These are phyloP conservation scores for Aeschynomene evenia DNA, from an alignment of 306 rosid genomes.

Conservation along the genomic window DNA sequence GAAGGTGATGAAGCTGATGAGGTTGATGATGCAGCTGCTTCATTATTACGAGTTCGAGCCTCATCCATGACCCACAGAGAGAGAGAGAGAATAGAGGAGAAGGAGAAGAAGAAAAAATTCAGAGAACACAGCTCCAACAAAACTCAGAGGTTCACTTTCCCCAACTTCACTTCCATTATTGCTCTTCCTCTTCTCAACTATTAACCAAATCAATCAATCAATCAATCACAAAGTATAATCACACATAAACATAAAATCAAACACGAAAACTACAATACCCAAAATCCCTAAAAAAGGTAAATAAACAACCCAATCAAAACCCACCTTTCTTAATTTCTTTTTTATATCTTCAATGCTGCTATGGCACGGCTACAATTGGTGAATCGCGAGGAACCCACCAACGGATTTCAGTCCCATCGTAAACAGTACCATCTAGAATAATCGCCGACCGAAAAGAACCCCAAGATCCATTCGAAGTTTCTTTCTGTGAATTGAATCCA, in stretches of 20 bases:
- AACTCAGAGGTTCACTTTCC: slow-evolving; percentile 43
- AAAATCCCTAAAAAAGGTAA: background rate
- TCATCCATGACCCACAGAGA: slow-evolving; percentile 67
- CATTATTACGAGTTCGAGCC: slow-evolving; percentile 51
- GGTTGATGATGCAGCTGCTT: slow-evolving; percentile 31
- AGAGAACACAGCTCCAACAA: slow-evolving; percentile 30
- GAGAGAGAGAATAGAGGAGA: too few relatives aligned
- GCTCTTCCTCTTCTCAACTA: slow-evolving; percentile 12
- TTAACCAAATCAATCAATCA: background rate
- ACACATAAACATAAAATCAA: slow-evolving; percentile 2
- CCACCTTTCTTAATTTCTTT: background rate
- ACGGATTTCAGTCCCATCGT: slow-evolving; percentile 87
- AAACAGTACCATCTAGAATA: slow-evolving; percentile 25
- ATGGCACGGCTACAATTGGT: slow-evolving; percentile 2
- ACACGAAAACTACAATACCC: background rate
- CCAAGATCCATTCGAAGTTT: slow-evolving; percentile 38
- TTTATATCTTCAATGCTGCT: background rate
- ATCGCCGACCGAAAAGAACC: background rate
- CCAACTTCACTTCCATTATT: slow-evolving; percentile 44
- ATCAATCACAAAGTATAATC: background rate
- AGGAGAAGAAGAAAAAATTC: slow-evolving; percentile 35
- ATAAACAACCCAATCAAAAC: background rate
- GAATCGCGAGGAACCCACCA: slow-evolving; percentile 42
- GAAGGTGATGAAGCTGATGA: slow-evolving; percentile 33
- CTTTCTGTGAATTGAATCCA: slow-evolving; percentile 16